Percentiles rank a stretch among this genome's conserved stretches.
These are phyloP conservation scores for Aspergillus quadrilineatus DNA, from an alignment of 2,329 filamentous ascomycete genomes.

Conservation along the genomic window DNA sequence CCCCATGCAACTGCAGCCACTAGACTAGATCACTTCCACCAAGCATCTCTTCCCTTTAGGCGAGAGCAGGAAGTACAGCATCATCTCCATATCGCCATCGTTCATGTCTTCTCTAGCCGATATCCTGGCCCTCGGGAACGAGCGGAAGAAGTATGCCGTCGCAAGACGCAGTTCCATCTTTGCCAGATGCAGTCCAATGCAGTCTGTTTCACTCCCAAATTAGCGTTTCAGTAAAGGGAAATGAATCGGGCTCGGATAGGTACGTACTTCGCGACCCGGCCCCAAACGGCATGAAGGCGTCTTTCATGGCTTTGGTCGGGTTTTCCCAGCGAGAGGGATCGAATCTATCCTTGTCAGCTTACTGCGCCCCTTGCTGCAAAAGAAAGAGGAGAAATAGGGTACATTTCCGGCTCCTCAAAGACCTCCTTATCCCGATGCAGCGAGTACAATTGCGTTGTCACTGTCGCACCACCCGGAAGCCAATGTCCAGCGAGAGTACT, in stretches of 20 bases:
- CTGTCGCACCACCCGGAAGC: constrained; percentile 53
- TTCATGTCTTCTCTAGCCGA: constrained; percentile 27
- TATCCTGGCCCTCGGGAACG: constrained; percentile 23
- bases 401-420: constrained; percentile 52
- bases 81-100: constrained; percentile 44
- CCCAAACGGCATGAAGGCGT: constrained; percentile 67
- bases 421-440: constrained; percentile 55
- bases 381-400: constrained; percentile 44
- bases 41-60: constrained; percentile 46
- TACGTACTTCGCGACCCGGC: constrained; percentile 60
- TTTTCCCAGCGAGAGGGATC: constrained; percentile 28
- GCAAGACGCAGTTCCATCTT: constrained; percentile 56
- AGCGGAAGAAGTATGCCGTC: constrained; percentile 52
- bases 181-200: constrained; percentile 68
- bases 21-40: constrained; percentile 24
- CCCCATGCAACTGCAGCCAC: background rate
- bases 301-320: constrained; percentile 44
- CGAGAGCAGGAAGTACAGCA: constrained; percentile 47
- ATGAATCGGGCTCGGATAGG: background rate
- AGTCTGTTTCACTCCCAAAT: constrained; percentile 42
- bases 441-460: constrained; percentile 55
- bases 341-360: constrained; percentile 16
- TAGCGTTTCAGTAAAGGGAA: background rate
- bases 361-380: too few relatives aligned
- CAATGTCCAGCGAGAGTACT: constrained; percentile 42